Evolutionary conservation across 2,329 filamentous ascomycete species (phyloP), one percentile per base, ranked within the genome.

Genomic region (Aspergillus arachidicola): DNA sequence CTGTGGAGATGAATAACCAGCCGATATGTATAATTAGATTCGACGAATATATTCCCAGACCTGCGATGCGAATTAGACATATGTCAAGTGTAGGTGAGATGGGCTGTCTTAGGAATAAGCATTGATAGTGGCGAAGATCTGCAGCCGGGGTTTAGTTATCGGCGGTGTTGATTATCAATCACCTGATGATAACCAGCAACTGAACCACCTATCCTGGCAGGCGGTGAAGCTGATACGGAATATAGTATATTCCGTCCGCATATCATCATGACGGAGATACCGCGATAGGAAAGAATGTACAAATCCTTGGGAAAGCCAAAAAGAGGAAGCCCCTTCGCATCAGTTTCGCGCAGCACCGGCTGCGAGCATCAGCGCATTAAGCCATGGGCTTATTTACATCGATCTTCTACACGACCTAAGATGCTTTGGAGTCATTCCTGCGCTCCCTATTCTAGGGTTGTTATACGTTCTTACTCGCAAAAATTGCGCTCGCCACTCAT

Each of bases 361-460:
- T 71, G 71, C 70, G 46, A 60, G 55, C 28, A 43, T 36, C 30
- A 30, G 51, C 51, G 45, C 58, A 68, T 14, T 58, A 73, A 74
- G 69, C 64, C 67, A 64, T 73, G 67, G 61, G 64, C 28, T 36
- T n/a, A 58, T 38, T 50, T n/a, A 53, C 34, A 56, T 46, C 26
- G 19, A 56, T 45, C n/a, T n/a, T 10, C 32, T 32, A 16, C n/a
- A 48, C 19, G 51, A 61, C 6, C 43, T 32, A 71, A 61, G 32
- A 73, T 73, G 72, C 64, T 72, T 66, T 72, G 69, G 70, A 71
- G 70, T 65, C 64, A 65, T 58, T 69, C 69, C 57, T 71, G 68
- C 67, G 36, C 68, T 64, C 74, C 75, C 69, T 75, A 59, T 69
- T 71, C 69, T 51, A 73, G 73, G 74, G 73, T 71, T 66, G 66